phyloP scores from a whole-genome alignment of 352 stramenopile genomes.

The Globisporangium iwayamae region DNA sequence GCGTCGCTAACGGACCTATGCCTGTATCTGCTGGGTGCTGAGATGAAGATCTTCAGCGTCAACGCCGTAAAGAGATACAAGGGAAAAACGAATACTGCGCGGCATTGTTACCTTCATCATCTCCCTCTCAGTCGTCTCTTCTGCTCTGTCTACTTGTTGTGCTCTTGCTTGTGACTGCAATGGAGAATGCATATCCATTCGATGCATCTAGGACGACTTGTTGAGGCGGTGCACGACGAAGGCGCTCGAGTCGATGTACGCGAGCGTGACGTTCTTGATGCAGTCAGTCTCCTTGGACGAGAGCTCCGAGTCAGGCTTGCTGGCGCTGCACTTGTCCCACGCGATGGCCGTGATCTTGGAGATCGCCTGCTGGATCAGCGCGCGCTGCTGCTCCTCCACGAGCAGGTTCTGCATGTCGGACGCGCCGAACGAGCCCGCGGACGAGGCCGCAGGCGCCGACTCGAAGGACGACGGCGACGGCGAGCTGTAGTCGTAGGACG shows the following conservation, averaged over 20 bases:
- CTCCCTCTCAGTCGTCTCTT: constrained; percentile 8
- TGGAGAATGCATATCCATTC: too few species aligned
- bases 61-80: neutral
- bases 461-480: constrained; percentile 33
- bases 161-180: constrained; percentile 10
- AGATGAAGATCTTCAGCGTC: too few species aligned
- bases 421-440: constrained; percentile 31
- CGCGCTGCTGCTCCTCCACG: constrained; percentile 86
- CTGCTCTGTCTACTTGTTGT: constrained; percentile 17
- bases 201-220: constrained; percentile 43
- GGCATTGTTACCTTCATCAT: constrained; percentile 21
- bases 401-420: constrained; percentile 79
- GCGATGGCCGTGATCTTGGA: constrained; percentile 88
- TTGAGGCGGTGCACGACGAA: constrained; percentile 84
- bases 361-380: constrained; percentile 83
- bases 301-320: constrained; percentile 80
- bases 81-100: neutral
- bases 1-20: neutral
- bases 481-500: constrained; percentile 70
- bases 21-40: too few species aligned
- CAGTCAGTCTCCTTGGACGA: constrained; percentile 78
- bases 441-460: constrained; percentile 24
- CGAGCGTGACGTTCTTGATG: constrained; percentile 85
- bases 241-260: constrained; percentile 86
- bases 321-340: constrained; percentile 88